Percentiles rank a stretch among this genome's conserved stretches.
phyloP scores from a whole-genome alignment of 2,329 filamentous ascomycete genomes.

The Pseudogymnoascus sp. region DNA sequence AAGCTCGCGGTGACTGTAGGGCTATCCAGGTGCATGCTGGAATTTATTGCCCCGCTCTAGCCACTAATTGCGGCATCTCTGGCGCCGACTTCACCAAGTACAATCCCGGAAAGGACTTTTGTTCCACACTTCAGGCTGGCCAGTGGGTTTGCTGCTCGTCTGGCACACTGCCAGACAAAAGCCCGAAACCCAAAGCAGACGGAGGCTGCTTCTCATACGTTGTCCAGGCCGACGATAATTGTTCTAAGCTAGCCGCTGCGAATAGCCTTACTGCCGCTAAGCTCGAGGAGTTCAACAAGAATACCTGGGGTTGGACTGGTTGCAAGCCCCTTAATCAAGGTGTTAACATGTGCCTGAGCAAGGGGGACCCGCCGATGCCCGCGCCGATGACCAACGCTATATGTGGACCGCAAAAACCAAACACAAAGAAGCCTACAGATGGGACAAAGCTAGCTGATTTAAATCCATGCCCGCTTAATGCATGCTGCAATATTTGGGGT shows the following conservation, averaged over 20 bases:
- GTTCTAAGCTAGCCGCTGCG: neutral
- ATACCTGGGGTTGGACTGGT: neutral
- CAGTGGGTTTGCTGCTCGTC: neutral
- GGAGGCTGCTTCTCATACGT: neutral
- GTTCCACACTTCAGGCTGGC: conserved; percentile 26
- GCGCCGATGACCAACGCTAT: neutral
- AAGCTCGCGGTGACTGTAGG: neutral
- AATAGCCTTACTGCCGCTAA: neutral
- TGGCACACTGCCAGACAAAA: neutral
- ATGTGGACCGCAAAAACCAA: neutral
- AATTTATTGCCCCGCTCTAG: conserved; percentile 23
- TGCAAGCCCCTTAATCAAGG: neutral
- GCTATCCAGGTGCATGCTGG: conserved; percentile 19
- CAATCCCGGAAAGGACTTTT: conserved; percentile 25
- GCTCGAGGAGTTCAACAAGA: neutral
- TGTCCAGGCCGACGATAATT: neutral
- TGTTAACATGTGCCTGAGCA: neutral
- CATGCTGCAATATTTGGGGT: conserved; percentile 16
- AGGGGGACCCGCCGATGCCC: neutral
- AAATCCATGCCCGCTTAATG: neutral
- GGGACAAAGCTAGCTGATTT: neutral
- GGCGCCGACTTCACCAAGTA: conserved; percentile 22
- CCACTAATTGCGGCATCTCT: conserved; percentile 23
- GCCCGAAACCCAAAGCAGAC: neutral
- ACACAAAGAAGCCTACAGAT: neutral